A percentile compares a stretch with the other conserved stretches of the same genome.
Conservation (phyloP, 352 stramenopile species). For the Globisporangium radiosum region DNA sequence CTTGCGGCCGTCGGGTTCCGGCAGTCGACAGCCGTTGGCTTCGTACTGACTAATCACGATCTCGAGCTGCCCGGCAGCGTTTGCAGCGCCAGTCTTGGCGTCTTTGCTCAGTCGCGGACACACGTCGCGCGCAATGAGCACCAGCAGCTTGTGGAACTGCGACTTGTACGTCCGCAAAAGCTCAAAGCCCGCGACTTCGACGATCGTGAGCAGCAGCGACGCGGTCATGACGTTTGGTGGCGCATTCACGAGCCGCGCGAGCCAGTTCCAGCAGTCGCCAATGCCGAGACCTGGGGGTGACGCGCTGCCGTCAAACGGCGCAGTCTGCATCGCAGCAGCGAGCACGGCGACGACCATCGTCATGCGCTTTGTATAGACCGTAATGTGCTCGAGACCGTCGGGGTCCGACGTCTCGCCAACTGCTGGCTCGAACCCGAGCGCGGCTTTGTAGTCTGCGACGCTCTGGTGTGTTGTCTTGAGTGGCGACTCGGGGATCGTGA, state of each 20-base stretch:
- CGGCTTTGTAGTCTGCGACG: slow-evolving; percentile 57
- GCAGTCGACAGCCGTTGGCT: slow-evolving; percentile 41
- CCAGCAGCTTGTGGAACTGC: slow-evolving; percentile 74
- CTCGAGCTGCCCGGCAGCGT: slow-evolving; percentile 62
- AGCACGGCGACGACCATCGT: slow-evolving; percentile 69
- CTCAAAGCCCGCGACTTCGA: slow-evolving; percentile 74
- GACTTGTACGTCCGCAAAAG: slow-evolving; percentile 54
- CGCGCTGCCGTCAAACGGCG: slow-evolving; percentile 44
- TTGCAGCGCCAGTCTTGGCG: slow-evolving; percentile 64
- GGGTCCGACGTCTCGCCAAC: slow-evolving; percentile 52
- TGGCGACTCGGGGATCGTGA: slow-evolving; percentile 59
- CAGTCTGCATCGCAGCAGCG: slow-evolving; percentile 64
- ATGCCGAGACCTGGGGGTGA: slow-evolving; percentile 48
- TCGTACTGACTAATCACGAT: slow-evolving; percentile 74
- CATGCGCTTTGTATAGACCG: slow-evolving; percentile 74
- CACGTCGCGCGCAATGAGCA: slow-evolving; percentile 60
- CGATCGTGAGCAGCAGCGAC: slow-evolving; percentile 58
- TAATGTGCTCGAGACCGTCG: slow-evolving; percentile 64
- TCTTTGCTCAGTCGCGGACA: slow-evolving; percentile 64
- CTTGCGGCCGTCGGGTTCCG: slow-evolving; percentile 54
- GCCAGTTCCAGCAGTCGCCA: slow-evolving; percentile 66
- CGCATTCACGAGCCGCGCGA: slow-evolving; percentile 64
- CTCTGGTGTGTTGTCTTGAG: slow-evolving; percentile 45
- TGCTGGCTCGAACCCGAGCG: slow-evolving; percentile 58
- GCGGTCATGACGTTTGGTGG: slow-evolving; percentile 67